Evolutionary conservation across 1,284 basidiomycete genomes (phyloP).

Genomic region (Rhodotorula sp.): DNA sequence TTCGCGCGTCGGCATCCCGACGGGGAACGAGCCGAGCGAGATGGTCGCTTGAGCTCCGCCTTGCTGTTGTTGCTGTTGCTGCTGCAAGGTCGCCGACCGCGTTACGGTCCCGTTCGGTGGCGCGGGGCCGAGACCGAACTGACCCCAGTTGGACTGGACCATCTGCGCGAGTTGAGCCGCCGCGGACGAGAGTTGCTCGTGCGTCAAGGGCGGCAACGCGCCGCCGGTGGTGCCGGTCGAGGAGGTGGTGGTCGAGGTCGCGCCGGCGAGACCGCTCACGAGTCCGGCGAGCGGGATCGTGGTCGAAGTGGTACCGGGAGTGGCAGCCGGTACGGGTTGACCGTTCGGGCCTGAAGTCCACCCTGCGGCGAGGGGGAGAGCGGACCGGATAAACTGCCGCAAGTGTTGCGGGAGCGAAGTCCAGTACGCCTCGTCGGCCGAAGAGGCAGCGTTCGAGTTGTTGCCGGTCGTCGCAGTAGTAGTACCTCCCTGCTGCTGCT

Average conservation of each 20-base stretch:
- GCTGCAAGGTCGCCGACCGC: slow-evolving; percentile 7
- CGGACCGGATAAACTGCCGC: slow-evolving; percentile 59
- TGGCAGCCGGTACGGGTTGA: slow-evolving; percentile 17
- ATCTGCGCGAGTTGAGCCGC: slow-evolving; percentile 47
- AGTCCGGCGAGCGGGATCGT: slow-evolving; percentile 12
- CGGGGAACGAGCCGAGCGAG: slow-evolving; percentile 44
- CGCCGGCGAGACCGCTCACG: slow-evolving; percentile 5
- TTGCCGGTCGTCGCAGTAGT: neutral
- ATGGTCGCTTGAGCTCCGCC: slow-evolving; percentile 38
- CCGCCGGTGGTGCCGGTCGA: slow-evolving; percentile 23
- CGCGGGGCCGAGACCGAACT: slow-evolving; percentile 40
- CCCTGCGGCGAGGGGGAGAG: slow-evolving; percentile 54
- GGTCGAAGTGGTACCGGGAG: neutral
- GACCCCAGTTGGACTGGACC: slow-evolving; percentile 45
- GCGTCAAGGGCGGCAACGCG: slow-evolving; percentile 42
- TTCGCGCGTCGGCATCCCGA: slow-evolving; percentile 41
- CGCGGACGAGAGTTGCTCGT: slow-evolving; percentile 46
- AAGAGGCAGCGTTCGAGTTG: neutral
- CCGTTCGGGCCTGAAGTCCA: slow-evolving; percentile 34
- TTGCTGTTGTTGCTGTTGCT: slow-evolving; percentile 16
- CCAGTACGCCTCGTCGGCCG: slow-evolving; percentile 60
- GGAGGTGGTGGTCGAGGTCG: neutral
- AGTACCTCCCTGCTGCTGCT: neutral
- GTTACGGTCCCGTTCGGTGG: slow-evolving; percentile 8
- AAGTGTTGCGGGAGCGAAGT: slow-evolving; percentile 58